phyloP scores from a whole-genome alignment of 2,329 filamentous ascomycete species.

The Diaporthe sp. region DNA sequence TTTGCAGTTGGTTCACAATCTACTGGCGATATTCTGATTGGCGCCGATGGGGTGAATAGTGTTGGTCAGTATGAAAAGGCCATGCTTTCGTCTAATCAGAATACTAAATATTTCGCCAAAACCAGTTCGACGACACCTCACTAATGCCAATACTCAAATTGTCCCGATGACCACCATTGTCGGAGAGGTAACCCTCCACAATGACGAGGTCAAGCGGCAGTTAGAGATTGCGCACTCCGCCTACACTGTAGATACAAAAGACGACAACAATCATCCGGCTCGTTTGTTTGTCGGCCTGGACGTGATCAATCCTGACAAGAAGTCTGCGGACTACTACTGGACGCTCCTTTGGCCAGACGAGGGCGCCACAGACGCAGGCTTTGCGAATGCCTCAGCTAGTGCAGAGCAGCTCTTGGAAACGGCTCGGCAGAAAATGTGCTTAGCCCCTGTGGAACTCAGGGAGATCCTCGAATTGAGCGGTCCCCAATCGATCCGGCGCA shows the following conservation, averaged over 20 bases:
- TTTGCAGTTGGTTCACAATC: conserved; percentile 46
- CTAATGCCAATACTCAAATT: conserved; percentile 42
- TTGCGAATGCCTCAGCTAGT: neutral
- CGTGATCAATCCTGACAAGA: conserved; percentile 40
- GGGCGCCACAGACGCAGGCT: neutral
- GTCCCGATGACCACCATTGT: conserved; percentile 41
- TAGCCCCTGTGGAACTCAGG: neutral
- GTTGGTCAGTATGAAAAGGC: conserved; percentile 15
- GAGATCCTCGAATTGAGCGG: neutral
- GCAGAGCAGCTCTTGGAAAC: conserved; percentile 16
- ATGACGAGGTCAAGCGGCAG: conserved; percentile 44
- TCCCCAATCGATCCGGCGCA: neutral
- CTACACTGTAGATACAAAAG: conserved; percentile 37
- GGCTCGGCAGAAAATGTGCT: conserved; percentile 3
- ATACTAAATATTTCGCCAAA: neutral
- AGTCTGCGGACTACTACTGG: conserved; percentile 46
- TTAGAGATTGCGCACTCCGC: conserved; percentile 45
- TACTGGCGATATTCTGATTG: conserved; percentile 45
- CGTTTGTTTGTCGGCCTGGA: conserved; percentile 43
- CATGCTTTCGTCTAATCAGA: neutral
- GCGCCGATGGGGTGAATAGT: conserved; percentile 47
- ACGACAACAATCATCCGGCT: conserved; percentile 9
- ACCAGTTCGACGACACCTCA: conserved; percentile 48
- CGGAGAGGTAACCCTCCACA: conserved; percentile 44
- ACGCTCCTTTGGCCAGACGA: conserved; percentile 36